Evolutionary conservation across 768 basidiomycete genomes (phyloP), one percentile per base, ranked within the genome.

Genomic region (Hirschioporus abietinus): DNA sequence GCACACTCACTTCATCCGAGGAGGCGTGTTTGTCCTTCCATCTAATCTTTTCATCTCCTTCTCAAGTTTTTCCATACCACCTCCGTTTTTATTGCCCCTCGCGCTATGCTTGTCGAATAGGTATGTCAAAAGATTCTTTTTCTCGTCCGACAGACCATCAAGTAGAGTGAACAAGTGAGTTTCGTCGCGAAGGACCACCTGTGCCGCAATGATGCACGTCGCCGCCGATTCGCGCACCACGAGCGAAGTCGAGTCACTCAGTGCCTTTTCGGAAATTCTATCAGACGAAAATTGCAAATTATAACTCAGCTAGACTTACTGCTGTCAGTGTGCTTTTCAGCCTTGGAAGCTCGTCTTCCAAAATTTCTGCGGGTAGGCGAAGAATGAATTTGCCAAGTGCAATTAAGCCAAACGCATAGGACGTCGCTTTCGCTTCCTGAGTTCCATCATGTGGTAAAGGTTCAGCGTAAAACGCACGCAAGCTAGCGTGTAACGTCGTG

Each of bases 51-150:
- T 83, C 80, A 95, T 90, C 77, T 93, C 92, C 70, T 88, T 88
- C 78, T 90, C 87, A 67, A 94, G 80, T 71, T 86, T 89, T 63
- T 88, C 86, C 72, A 90, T 81, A 34, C 89, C 85, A 78, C n/a
- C 76, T 76, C 9, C 79, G 78, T 60, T 35, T 65, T 58, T 60
- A 34, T 75, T 70, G 59, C 85, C 90, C 24, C 93, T 81, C 10
- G 84, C 90, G 35, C 88, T 88, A 71, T 94, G 91, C 75, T 94
- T 95, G 75, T 94, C 93, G 70, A 95, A 95, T 66, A 93, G 80
- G 70, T 95, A 95, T 1, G 93, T 93, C 63, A 95, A 79, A 20
- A 95, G 80, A 73, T 95, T 94, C 82, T 93, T 94, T 82, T 95
- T 93, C 71, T 92, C 92, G 68, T 93, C 90, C n/a, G 91, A 87